These are phyloP conservation scores for Penicillium silybi DNA, from an alignment of 495 filamentous ascomycete species.

Conservation along the genomic window DNA sequence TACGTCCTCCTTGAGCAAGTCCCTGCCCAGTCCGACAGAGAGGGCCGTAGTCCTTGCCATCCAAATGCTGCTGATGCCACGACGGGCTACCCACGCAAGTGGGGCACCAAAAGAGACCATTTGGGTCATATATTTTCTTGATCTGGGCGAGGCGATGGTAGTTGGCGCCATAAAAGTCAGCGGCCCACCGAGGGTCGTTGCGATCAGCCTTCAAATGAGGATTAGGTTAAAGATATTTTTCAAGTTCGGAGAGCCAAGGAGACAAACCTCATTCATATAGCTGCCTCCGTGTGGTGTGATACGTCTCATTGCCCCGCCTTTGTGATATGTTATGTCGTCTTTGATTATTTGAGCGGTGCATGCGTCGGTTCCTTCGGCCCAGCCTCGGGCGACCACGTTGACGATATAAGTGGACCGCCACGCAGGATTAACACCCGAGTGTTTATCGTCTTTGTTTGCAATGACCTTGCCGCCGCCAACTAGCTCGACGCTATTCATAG, in stretches of 20 bases:
- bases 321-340: slow-evolving; percentile 47
- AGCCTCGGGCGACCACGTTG: slow-evolving; percentile 33
- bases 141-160: slow-evolving; percentile 43
- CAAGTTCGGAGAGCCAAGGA: too few species aligned
- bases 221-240: too few species aligned
- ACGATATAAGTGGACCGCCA: slow-evolving; percentile 42
- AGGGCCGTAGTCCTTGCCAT: slow-evolving; percentile 4
- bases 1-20: background rate
- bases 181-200: slow-evolving; percentile 44
- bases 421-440: slow-evolving; percentile 39
- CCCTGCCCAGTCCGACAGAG: slow-evolving; percentile 1
- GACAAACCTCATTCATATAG: slow-evolving; percentile 38
- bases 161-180: slow-evolving; percentile 49
- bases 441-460: slow-evolving; percentile 11
- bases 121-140: slow-evolving; percentile 33
- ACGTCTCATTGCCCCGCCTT: slow-evolving; percentile 38
- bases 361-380: slow-evolving; percentile 32
- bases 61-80: background rate
- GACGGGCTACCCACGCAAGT: slow-evolving; percentile 16
- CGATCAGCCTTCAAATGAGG: slow-evolving; percentile 38
- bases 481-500: slow-evolving; percentile 28
- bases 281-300: slow-evolving; percentile 32
- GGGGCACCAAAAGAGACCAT: slow-evolving; percentile 11
- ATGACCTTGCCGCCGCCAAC: slow-evolving; percentile 38
- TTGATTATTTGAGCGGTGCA: slow-evolving; percentile 33